Percentiles rank a stretch among this genome's conserved stretches.
Conservation (phyloP, 2,329 filamentous ascomycete species). For the Endoconidiophora polonica region DNA sequence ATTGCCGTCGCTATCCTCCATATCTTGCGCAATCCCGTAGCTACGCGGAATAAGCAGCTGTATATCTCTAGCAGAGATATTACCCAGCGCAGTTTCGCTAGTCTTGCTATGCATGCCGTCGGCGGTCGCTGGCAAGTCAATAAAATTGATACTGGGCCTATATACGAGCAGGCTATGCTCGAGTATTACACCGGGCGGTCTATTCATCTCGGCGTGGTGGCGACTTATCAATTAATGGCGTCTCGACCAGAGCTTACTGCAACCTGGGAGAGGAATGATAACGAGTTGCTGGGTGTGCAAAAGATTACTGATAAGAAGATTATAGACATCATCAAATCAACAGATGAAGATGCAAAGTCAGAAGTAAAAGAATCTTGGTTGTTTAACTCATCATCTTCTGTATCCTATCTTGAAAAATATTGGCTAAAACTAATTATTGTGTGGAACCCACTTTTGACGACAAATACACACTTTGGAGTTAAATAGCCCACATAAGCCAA, state of each 20-base stretch:
- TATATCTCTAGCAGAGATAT: not conserved
- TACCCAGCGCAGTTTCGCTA: not conserved
- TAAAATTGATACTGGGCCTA: not conserved
- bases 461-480: too few relatives aligned
- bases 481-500: too few relatives aligned
- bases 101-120: not conserved
- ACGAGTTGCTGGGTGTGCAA: conserved; percentile 1
- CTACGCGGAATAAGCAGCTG: not conserved
- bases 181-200: conserved; percentile 3
- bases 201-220: not conserved
- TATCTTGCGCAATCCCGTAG: not conserved
- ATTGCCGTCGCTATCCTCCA: not conserved
- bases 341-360: too few relatives aligned
- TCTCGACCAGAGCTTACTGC: not conserved
- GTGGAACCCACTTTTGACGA: too few relatives aligned
- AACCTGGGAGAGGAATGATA: not conserved
- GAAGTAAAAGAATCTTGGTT: too few relatives aligned
- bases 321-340: too few relatives aligned
- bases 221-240: not conserved
- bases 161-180: conserved; percentile 4
- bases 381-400: too few relatives aligned
- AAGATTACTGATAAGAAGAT: not conserved
- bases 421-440: too few relatives aligned
- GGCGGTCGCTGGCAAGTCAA: conserved; percentile 1
- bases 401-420: too few relatives aligned